phyloP scores from a whole-genome alignment of 2,329 filamentous ascomycete genomes.

The Ophiostoma triangulosporum region DNA sequence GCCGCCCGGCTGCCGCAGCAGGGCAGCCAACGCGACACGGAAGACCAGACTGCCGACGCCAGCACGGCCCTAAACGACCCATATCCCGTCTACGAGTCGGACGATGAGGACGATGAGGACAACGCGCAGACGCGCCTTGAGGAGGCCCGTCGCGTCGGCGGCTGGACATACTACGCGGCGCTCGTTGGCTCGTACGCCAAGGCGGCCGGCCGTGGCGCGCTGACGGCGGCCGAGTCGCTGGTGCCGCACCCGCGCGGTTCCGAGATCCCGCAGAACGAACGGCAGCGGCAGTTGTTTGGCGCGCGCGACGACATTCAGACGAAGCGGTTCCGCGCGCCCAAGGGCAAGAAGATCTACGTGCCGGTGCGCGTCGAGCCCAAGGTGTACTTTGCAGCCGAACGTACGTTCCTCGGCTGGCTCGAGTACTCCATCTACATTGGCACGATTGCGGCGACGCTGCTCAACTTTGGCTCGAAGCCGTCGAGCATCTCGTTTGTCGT shows the following conservation, averaged over 20 bases:
- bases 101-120: conserved; percentile 62
- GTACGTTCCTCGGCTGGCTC: conserved; percentile 92
- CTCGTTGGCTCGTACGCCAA: conserved; percentile 36
- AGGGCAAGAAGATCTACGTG: conserved; percentile 87
- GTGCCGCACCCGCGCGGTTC: conserved; percentile 42
- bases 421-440: conserved; percentile 94
- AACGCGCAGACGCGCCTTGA: conserved; percentile 54
- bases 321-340: conserved; percentile 57
- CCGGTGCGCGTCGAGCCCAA: conserved; percentile 94
- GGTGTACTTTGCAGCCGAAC: conserved; percentile 91
- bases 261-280: conserved; percentile 43
- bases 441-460: conserved; percentile 67
- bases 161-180: conserved; percentile 58
- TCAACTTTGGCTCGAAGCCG: conserved; percentile 61
- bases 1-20: conserved; percentile 10
- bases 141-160: conserved; percentile 62
- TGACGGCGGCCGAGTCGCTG: conserved; percentile 33
- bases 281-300: conserved; percentile 39
- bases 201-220: conserved; percentile 27
- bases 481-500: conserved; percentile 49
- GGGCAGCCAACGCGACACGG: conserved; percentile 48
- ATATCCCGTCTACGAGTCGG: conserved; percentile 82
- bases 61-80: conserved; percentile 41
- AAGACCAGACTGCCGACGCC: conserved; percentile 60
- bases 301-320: conserved; percentile 37